Evolutionary conservation across 2,329 filamentous ascomycete genomes (phyloP), one percentile per base, ranked within the genome.

Genomic region (Fusarium phyllophilum): DNA sequence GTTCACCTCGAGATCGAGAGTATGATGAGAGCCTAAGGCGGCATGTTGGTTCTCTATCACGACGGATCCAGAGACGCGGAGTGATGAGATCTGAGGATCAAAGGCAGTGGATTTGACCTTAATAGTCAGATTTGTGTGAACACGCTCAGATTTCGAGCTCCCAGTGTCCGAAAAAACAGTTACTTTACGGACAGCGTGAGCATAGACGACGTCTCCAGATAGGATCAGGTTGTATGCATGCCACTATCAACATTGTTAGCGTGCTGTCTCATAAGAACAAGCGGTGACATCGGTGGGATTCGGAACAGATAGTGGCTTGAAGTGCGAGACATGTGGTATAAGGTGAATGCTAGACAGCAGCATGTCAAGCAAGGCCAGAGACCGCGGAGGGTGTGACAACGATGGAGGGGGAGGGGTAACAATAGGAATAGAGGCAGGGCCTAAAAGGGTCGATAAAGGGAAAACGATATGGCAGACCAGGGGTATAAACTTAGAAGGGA

Each of bases 1-100:
- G 78, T 96, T 91, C 66, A 97, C 86, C 81, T 98, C 96, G 51
- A 99, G 88, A 75, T 98, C 96, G 73, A 91, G 85, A 4, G 89
- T 90, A 78, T 91, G 89, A 76, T 89, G 86, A 68, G 89, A 85
- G 58, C 89, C 89, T 46, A 88, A 79, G 73, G 83, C 82, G 64
- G 89, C 88, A 68, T 86, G 83, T 39, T 83, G 81, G 77, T 89
- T 90, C 78, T 90, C 88, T 45, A 82, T 82, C 66, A 84, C 81
- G 68, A 90, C 86, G 41, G 83, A 84, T 75, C 89, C 89, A 38
- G 87, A 89, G 57, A 90, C 87, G 59, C 88, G 88, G 31, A 91
- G 85, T 51, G 86, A 83, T 45, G 87, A 88, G 56, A 87, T 84
- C 66, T 83, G 83, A 33, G 89, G 87, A 76, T 90, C 88, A 81